Conservation (phyloP, 2,329 filamentous ascomycete genomes). For the Fusarium vanettenii region DNA sequence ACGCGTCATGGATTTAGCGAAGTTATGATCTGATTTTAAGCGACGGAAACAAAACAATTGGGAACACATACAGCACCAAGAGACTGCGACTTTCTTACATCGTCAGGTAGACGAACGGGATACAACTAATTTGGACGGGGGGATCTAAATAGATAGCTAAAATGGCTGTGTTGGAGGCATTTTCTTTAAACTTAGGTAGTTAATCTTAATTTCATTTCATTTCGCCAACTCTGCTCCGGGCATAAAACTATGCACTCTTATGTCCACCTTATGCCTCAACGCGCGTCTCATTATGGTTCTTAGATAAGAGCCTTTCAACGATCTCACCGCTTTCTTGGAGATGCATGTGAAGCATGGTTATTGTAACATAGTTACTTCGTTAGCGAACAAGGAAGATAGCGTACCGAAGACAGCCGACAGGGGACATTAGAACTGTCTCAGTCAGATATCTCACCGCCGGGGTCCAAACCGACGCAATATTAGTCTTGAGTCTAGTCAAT, state of each 20-base stretch:
- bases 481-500: no score
- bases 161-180: neutral
- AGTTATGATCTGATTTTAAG: neutral
- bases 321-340: neutral
- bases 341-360: neutral
- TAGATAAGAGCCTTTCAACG: neutral
- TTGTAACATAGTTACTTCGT: neutral
- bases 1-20: neutral
- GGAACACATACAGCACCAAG: neutral
- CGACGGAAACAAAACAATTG: neutral
- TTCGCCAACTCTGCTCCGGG: neutral
- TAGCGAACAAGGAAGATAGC: neutral
- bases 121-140: neutral
- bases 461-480: neutral
- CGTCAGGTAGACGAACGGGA: neutral
- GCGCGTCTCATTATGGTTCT: neutral
- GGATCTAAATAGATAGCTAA: neutral
- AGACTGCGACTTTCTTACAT: neutral
- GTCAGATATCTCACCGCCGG: neutral
- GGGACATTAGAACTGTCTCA: neutral
- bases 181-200: neutral
- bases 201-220: neutral
- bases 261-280: neutral
- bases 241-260: neutral
- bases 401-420: neutral